phyloP scores from a whole-genome alignment of 1,284 basidiomycete genomes.

The Bothia castanella region DNA sequence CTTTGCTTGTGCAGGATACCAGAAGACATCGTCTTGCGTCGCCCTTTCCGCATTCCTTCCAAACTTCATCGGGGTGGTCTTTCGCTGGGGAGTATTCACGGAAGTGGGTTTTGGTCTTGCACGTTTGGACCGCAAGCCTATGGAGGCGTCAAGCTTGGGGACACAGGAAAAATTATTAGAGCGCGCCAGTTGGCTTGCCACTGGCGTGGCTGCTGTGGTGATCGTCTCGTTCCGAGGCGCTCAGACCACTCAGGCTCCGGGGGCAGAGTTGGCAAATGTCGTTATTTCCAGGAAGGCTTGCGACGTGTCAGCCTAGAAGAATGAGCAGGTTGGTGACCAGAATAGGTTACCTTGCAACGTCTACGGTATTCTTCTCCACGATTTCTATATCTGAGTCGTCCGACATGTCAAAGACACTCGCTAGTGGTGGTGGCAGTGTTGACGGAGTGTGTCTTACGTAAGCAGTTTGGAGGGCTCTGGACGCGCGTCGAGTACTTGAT shows the following conservation, averaged over 20 bases:
- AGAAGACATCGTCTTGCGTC: slow-evolving; percentile 51
- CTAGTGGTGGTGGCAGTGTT: slow-evolving; percentile 25
- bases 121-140: slow-evolving; percentile 15
- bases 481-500: slow-evolving; percentile 63
- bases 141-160: not conserved
- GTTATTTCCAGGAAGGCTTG: slow-evolving; percentile 19
- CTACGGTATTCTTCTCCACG: slow-evolving; percentile 11
- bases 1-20: slow-evolving; percentile 47
- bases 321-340: no score
- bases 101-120: slow-evolving; percentile 3
- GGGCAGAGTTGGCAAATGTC: slow-evolving; percentile 49
- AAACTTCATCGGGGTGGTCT: slow-evolving; percentile 3
- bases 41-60: slow-evolving; percentile 13
- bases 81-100: not conserved
- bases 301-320: not conserved
- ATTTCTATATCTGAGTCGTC: slow-evolving; percentile 28
- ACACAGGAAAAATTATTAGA: not conserved
- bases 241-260: slow-evolving; percentile 38
- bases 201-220: slow-evolving; percentile 49
- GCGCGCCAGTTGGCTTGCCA: slow-evolving; percentile 1
- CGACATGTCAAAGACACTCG: slow-evolving; percentile 8
- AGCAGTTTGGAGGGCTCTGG: slow-evolving; percentile 28
- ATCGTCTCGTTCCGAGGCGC: slow-evolving; percentile 34
- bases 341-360: slow-evolving; percentile 10
- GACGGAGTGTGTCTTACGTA: slow-evolving; percentile 30